phyloP scores from a whole-genome alignment of 192 early-diverging fungal genomes.

The Rhizoclosmatium sp. region DNA sequence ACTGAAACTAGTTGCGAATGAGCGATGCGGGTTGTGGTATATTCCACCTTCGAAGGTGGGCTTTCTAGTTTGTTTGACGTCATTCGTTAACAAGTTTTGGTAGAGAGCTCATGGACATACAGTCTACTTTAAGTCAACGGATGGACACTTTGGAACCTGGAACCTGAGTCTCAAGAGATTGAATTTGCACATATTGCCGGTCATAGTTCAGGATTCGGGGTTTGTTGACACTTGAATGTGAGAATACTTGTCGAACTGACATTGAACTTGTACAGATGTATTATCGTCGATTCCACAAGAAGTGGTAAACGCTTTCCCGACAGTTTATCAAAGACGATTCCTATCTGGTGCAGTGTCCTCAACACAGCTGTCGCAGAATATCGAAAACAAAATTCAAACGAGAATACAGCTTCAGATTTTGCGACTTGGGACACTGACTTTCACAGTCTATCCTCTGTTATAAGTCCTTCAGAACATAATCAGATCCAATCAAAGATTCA shows the following conservation, averaged over 20 bases:
- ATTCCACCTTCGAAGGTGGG: slow-evolving; percentile 67
- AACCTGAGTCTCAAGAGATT: slow-evolving; percentile 81
- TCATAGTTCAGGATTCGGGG: slow-evolving; percentile 65
- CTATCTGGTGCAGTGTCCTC: slow-evolving; percentile 87
- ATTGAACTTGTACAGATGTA: slow-evolving; percentile 56
- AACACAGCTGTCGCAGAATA: slow-evolving; percentile 56
- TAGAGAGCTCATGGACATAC: slow-evolving; percentile 53
- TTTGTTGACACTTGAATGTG: slow-evolving; percentile 32
- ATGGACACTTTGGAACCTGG: slow-evolving; percentile 88
- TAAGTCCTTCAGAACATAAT: slow-evolving; percentile 74
- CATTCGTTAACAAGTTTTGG: background rate
- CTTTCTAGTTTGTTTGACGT: slow-evolving; percentile 5
- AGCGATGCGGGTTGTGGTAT: slow-evolving; percentile 91
- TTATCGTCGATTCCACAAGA: slow-evolving; percentile 90
- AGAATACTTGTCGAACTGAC: background rate
- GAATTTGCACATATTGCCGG: slow-evolving; percentile 76
- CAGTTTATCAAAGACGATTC: slow-evolving; percentile 83
- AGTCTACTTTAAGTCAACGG: slow-evolving; percentile 94
- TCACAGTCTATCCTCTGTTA: slow-evolving; percentile 67
- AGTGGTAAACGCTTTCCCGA: slow-evolving; percentile 87
- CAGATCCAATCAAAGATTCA: slow-evolving; percentile 70
- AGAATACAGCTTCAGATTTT: background rate
- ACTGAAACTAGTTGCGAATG: slow-evolving; percentile 77
- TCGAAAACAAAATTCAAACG: slow-evolving; percentile 3
- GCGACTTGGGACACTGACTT: slow-evolving; percentile 64